Percentiles rank a stretch among this genome's conserved stretches.
Evolutionary conservation across 805 yeast genomes (phyloP).

Genomic region (Starmerella powellii): DNA sequence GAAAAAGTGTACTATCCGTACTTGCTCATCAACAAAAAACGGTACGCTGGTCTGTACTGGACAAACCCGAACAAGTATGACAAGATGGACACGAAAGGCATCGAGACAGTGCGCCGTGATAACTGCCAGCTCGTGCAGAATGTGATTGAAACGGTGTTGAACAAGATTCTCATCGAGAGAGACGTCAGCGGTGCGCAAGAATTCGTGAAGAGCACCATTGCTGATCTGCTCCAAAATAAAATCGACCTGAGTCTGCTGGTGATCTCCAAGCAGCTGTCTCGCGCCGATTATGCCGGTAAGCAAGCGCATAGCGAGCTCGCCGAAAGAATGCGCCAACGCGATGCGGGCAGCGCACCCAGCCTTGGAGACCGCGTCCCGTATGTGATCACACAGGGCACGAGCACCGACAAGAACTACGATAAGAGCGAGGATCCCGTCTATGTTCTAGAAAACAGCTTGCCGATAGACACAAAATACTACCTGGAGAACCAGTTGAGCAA

Average conservation of each 20-base stretch:
- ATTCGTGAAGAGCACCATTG: slow-evolving; percentile 76
- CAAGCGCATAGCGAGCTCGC: slow-evolving; percentile 97
- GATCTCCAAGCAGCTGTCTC: slow-evolving; percentile 81
- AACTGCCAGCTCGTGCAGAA: slow-evolving; percentile 90
- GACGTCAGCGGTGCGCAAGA: slow-evolving; percentile 74
- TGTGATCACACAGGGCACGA: slow-evolving; percentile 73
- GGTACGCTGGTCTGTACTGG: slow-evolving; percentile 97
- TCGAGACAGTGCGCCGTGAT: slow-evolving; percentile 96
- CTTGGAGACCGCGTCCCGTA: slow-evolving; percentile 97
- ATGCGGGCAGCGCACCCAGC: slow-evolving; percentile 93
- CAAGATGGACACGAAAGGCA: slow-evolving; percentile 96
- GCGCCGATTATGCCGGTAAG: slow-evolving; percentile 84
- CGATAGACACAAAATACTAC: slow-evolving; percentile 89
- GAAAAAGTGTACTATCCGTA: slow-evolving; percentile 96
- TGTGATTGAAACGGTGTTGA: slow-evolving; percentile 84
- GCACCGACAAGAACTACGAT: slow-evolving; percentile 76
- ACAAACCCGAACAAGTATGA: slow-evolving; percentile 84
- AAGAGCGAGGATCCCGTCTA: slow-evolving; percentile 94
- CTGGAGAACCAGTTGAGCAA: slow-evolving; percentile 85
- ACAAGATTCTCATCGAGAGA: slow-evolving; percentile 72
- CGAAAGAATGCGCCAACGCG: slow-evolving; percentile 90
- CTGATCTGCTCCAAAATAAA: slow-evolving; percentile 79
- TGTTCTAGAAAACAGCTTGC: slow-evolving; percentile 81
- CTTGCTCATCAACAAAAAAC: slow-evolving; percentile 80
- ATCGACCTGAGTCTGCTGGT: slow-evolving; percentile 88